phyloP scores from a whole-genome alignment of 768 basidiomycete genomes.

The Amanita fuliginea region DNA sequence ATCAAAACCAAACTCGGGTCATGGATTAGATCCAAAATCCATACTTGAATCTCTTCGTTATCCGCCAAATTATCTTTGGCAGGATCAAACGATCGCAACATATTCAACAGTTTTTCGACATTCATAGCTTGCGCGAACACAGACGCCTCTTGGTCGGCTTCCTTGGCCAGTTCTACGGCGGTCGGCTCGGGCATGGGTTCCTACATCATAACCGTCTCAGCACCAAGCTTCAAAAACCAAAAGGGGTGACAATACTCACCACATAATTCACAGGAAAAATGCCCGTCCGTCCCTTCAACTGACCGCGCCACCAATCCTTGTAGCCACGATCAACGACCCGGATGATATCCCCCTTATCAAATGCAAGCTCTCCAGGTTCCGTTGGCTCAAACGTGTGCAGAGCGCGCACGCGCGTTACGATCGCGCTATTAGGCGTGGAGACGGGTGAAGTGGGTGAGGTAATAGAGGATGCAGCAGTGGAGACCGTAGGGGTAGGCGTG shows the following conservation, averaged over 20 bases:
- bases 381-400: constrained; percentile 83
- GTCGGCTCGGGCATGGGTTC: constrained; percentile 83
- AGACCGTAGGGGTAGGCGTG: constrained; percentile 7
- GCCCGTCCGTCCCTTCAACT: constrained; percentile 79
- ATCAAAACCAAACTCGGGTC: neutral
- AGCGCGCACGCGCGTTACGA: constrained; percentile 79
- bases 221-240: neutral
- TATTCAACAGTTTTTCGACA: constrained; percentile 68
- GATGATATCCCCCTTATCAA: constrained; percentile 88
- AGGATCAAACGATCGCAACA: constrained; percentile 67
- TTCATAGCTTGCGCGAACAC: constrained; percentile 82
- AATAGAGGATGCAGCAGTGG: constrained; percentile 10
- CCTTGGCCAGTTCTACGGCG: constrained; percentile 59
- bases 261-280: constrained; percentile 98
- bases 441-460: constrained; percentile 10
- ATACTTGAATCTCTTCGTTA: constrained; percentile 79
- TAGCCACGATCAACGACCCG: constrained; percentile 91
- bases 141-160: constrained; percentile 79
- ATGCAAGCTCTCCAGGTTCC: constrained; percentile 82
- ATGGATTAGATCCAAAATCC: constrained; percentile 10
- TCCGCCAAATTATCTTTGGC: constrained; percentile 79
- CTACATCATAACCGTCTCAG: constrained; percentile 22
- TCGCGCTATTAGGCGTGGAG: constrained; percentile 15
- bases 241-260: constrained; percentile 30
- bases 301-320: constrained; percentile 96